Percentiles rank a stretch among this genome's conserved stretches.
phyloP scores from a whole-genome alignment of 805 yeast genomes.

The Ogataea philodendri region DNA sequence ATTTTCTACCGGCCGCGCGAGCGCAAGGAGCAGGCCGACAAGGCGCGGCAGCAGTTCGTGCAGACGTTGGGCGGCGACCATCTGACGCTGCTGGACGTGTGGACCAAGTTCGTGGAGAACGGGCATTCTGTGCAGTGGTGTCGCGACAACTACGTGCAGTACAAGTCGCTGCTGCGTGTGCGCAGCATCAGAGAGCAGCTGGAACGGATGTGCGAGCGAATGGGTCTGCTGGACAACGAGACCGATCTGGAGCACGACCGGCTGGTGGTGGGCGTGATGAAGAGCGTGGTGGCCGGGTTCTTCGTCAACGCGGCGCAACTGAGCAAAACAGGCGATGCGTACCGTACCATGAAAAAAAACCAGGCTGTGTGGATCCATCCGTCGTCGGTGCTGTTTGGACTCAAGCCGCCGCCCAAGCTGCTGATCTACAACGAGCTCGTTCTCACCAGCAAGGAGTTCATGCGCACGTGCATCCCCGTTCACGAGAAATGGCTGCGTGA shows the following conservation, averaged over 20 bases:
- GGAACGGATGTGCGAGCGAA: constrained; percentile 53
- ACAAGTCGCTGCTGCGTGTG: constrained; percentile 65
- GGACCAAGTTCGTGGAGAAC: constrained; percentile 69
- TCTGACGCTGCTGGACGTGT: constrained; percentile 67
- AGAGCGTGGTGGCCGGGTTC: constrained; percentile 63
- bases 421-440: constrained; percentile 82
- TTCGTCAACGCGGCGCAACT: constrained; percentile 65
- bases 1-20: constrained; percentile 71
- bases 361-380: constrained; percentile 85
- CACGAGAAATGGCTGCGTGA: constrained; percentile 72
- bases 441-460: constrained; percentile 81
- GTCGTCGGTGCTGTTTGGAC: constrained; percentile 63
- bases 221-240: constrained; percentile 40
- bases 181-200: constrained; percentile 72
- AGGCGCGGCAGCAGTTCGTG: constrained; percentile 54
- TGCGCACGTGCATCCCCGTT: constrained; percentile 75
- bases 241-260: constrained; percentile 31
- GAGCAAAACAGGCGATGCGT: constrained; percentile 63
- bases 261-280: constrained; percentile 41
- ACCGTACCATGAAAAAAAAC: constrained; percentile 61
- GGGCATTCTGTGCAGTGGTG: constrained; percentile 81
- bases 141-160: constrained; percentile 75
- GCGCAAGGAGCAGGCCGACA: constrained; percentile 63
- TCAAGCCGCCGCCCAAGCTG: constrained; percentile 70
- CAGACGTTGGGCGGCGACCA: constrained; percentile 69